These are phyloP conservation scores for Pythium periplocum DNA, from an alignment of 352 stramenopile species.

Conservation along the genomic window DNA sequence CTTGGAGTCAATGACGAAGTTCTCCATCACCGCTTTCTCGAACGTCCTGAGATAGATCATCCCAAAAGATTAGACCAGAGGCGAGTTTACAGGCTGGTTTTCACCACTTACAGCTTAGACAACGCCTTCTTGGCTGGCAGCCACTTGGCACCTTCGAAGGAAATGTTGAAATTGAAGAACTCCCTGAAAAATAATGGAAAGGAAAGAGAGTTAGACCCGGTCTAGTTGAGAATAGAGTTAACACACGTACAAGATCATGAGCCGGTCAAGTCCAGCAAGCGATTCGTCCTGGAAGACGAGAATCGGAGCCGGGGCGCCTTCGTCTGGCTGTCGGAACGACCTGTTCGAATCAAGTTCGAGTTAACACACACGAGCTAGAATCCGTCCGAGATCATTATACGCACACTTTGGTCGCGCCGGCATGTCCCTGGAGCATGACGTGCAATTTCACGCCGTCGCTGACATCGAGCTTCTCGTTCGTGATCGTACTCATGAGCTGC, in stretches of 20 bases:
- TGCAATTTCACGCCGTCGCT: conserved; percentile 7
- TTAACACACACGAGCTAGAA: too few species aligned
- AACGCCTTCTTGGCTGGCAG: conserved; percentile 8
- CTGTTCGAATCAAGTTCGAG: not conserved
- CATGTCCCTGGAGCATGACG: conserved; percentile 11
- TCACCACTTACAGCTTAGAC: conserved; percentile 11
- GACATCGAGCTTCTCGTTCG: conserved; percentile 15
- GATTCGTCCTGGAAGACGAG: conserved; percentile 16
- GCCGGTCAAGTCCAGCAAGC: conserved; percentile 11
- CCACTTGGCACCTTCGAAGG: conserved; percentile 18
- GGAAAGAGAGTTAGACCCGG: not conserved
- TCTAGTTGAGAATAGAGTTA: too few species aligned
- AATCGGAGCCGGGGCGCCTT: conserved; percentile 11
- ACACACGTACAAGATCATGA: conserved; percentile 17
- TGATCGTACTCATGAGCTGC: conserved; percentile 16
- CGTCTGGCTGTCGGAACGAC: conserved; percentile 10
- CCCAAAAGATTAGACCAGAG: not conserved
- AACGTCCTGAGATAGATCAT: conserved; percentile 29
- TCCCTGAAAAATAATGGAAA: conserved; percentile 4
- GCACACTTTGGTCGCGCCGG: conserved; percentile 11
- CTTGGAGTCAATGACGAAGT: conserved; percentile 12
- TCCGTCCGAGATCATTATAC: not conserved
- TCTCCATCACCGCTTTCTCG: conserved; percentile 27
- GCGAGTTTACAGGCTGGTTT: too few species aligned
- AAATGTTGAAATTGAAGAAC: conserved; percentile 22